These are phyloP conservation scores for Orbilia blumenaviensis DNA, from an alignment of 2,329 filamentous ascomycete species.

Conservation along the genomic window DNA sequence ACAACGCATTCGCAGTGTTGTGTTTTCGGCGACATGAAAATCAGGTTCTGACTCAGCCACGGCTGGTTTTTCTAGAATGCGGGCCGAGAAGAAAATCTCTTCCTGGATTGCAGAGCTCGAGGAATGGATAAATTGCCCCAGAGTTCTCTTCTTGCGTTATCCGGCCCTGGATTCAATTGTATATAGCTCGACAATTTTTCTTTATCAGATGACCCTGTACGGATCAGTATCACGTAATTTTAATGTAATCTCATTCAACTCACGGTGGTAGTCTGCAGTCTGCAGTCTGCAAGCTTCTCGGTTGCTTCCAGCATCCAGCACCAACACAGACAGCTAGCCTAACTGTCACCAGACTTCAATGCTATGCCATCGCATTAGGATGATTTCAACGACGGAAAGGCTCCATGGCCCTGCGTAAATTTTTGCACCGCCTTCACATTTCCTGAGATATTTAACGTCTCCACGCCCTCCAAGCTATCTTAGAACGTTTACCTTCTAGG, in stretches of 20 bases:
- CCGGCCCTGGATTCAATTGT: not conserved
- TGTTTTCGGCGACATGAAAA: conserved; percentile 18
- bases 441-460: not conserved
- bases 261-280: too few species aligned
- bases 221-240: conserved; percentile 14
- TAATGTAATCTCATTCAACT: not conserved
- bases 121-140: conserved; percentile 13
- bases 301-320: not conserved
- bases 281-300: not conserved
- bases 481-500: not conserved
- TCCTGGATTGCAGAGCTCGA: conserved; percentile 6
- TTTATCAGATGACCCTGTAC: conserved; percentile 4
- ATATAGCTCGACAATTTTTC: not conserved
- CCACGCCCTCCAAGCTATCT: not conserved
- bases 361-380: not conserved
- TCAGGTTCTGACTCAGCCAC: conserved; percentile 23
- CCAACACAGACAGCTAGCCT: not conserved
- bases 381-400: not conserved
- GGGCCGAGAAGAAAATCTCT: not conserved
- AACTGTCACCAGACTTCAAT: not conserved
- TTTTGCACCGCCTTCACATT: not conserved
- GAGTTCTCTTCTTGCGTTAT: not conserved
- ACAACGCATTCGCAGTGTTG: conserved; percentile 33
- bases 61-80: conserved; percentile 27
- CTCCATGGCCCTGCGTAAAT: not conserved